Evolutionary conservation across 2,329 filamentous ascomycete genomes (phyloP).

Genomic region (Penicillium sp.): DNA sequence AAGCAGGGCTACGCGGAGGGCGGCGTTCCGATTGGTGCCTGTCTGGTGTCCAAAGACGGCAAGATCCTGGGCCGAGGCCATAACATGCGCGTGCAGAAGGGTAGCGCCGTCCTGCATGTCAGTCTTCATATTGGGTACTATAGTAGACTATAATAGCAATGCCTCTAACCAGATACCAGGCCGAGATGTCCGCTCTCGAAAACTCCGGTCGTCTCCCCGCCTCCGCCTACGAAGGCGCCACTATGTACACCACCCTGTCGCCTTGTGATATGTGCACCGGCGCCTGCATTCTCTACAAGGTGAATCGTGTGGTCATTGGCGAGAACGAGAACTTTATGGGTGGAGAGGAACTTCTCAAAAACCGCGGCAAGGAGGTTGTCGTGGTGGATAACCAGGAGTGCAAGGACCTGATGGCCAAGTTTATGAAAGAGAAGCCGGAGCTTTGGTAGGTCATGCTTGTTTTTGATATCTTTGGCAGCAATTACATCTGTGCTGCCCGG

Average conservation of each 20-base stretch:
- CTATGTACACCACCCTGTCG: slow-evolving; percentile 80
- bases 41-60: slow-evolving; percentile 66
- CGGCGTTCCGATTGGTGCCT: slow-evolving; percentile 59
- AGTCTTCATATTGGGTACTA: slow-evolving; percentile 23
- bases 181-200: slow-evolving; percentile 72
- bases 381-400: slow-evolving; percentile 66
- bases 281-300: slow-evolving; percentile 72
- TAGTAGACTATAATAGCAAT: not conserved
- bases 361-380: slow-evolving; percentile 69
- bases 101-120: slow-evolving; percentile 70
- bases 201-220: slow-evolving; percentile 71
- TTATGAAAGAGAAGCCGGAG: slow-evolving; percentile 69
- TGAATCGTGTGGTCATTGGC: slow-evolving; percentile 70
- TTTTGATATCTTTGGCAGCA: not conserved
- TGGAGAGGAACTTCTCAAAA: slow-evolving; percentile 67
- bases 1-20: slow-evolving; percentile 56
- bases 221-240: slow-evolving; percentile 65
- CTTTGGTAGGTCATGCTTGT: slow-evolving; percentile 58
- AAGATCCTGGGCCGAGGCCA: slow-evolving; percentile 69
- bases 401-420: slow-evolving; percentile 66
- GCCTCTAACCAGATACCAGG: slow-evolving; percentile 46
- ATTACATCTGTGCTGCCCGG: not conserved
- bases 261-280: slow-evolving; percentile 83
- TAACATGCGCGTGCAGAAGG: slow-evolving; percentile 73
- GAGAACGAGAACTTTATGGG: slow-evolving; percentile 75